Evolutionary conservation across 73 alveolate genomes (phyloP).

Genomic region (Breviolum minutum): DNA sequence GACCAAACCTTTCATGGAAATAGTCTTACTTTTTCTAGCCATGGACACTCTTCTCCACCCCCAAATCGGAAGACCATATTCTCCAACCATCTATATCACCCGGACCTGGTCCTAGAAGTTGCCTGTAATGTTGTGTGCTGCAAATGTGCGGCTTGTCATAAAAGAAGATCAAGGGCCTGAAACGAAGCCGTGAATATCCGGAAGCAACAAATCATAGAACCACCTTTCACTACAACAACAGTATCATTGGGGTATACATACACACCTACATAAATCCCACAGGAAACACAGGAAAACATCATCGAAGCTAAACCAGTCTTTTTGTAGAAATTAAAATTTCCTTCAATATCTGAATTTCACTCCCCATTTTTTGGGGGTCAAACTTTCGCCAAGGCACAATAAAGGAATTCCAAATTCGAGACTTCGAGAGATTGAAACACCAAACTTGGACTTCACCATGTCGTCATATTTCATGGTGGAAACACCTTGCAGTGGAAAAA

Average conservation of each 20-base stretch:
- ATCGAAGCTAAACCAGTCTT: too few relatives aligned
- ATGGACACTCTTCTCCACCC: too few relatives aligned
- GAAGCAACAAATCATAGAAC: background rate
- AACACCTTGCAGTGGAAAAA: background rate
- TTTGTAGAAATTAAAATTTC: too few relatives aligned
- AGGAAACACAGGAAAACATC: too few relatives aligned
- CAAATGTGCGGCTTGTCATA: constrained; percentile 87
- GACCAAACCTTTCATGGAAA: too few relatives aligned
- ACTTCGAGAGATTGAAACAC: background rate
- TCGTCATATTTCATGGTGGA: constrained; percentile 80
- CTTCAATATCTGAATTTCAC: too few relatives aligned
- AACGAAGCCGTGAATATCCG: background rate
- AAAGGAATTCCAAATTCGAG: constrained; percentile 50
- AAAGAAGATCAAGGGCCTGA: constrained; percentile 84
- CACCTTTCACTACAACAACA: background rate
- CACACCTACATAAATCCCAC: too few relatives aligned
- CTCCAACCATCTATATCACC: background rate
- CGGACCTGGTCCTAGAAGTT: constrained; percentile 57
- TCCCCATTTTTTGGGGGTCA: too few relatives aligned
- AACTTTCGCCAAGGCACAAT: background rate
- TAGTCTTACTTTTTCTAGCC: too few relatives aligned
- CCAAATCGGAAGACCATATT: too few relatives aligned
- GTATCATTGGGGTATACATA: too few relatives aligned
- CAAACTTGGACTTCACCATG: constrained; percentile 69
- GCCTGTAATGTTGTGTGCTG: constrained; percentile 54